Conservation (phyloP, 805 yeast genomes). For the Hanseniaspora clermontiae region DNA sequence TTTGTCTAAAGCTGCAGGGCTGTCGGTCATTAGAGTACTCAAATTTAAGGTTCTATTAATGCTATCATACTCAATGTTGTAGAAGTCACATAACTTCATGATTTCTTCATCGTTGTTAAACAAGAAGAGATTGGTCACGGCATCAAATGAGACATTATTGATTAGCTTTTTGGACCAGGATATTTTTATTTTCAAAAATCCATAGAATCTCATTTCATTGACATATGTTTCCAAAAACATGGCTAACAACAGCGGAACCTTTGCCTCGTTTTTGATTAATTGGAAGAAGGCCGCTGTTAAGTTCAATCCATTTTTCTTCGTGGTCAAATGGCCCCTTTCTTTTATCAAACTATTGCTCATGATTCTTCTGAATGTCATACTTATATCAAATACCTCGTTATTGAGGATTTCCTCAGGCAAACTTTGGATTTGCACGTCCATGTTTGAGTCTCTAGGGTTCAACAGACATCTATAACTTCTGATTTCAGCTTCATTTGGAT, state of each 20-base stretch:
- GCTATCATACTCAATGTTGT: constrained; percentile 37
- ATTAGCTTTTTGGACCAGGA: constrained; percentile 54
- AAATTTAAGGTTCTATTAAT: constrained; percentile 36
- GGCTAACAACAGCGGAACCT: constrained; percentile 53
- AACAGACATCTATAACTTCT: constrained; percentile 74
- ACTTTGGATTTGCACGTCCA: constrained; percentile 60
- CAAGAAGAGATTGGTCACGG: constrained; percentile 43
- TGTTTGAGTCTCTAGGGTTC: constrained; percentile 71
- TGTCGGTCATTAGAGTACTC: constrained; percentile 30
- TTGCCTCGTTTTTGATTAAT: constrained; percentile 33
- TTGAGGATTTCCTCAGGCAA: constrained; percentile 47
- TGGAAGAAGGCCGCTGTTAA: constrained; percentile 54
- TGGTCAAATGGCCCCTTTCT: constrained; percentile 39
- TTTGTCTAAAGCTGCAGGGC: constrained; percentile 25
- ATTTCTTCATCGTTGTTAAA: constrained; percentile 52
- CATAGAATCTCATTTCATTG: constrained; percentile 64
- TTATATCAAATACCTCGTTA: constrained; percentile 51
- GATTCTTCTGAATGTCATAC: constrained; percentile 55
- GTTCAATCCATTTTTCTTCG: constrained; percentile 45
- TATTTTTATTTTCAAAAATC: constrained; percentile 51
- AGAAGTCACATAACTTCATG: constrained; percentile 46
- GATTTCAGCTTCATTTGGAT: constrained; percentile 85
- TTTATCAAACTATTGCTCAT: constrained; percentile 49
- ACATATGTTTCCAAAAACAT: constrained; percentile 70
- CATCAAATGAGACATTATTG: constrained; percentile 44